A percentile compares a stretch with the other conserved stretches of the same genome.
Evolutionary conservation across 495 filamentous ascomycete genomes (phyloP).

Genomic region (Lophiotrema nucula): DNA sequence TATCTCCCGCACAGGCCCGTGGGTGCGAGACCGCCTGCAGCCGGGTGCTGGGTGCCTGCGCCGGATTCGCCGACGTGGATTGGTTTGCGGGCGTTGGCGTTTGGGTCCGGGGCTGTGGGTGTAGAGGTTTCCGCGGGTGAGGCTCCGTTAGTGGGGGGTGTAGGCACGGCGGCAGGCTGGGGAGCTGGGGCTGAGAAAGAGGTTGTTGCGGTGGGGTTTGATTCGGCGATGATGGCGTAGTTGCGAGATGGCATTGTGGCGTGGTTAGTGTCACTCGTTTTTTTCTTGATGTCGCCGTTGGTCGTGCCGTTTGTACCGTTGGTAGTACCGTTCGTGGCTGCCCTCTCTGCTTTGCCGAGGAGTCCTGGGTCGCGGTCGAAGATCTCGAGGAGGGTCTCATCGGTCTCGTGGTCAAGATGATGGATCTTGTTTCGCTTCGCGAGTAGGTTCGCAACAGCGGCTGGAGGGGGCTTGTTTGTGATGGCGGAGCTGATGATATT

Average conservation of each 20-base stretch:
- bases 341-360: slow-evolving; percentile 34
- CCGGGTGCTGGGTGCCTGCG: slow-evolving; percentile 41
- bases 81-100: slow-evolving; percentile 38
- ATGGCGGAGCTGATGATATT: slow-evolving; percentile 78
- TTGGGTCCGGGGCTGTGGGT: slow-evolving; percentile 14
- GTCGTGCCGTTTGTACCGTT: slow-evolving; percentile 4
- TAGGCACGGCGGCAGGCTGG: background rate
- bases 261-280: slow-evolving; percentile 68
- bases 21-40: slow-evolving; percentile 34
- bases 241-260: slow-evolving; percentile 90
- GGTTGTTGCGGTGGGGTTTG: slow-evolving; percentile 21
- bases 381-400: slow-evolving; percentile 83
- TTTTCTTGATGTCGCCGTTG: slow-evolving; percentile 41
- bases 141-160: background rate
- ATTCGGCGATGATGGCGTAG: slow-evolving; percentile 78
- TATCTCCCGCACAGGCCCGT: slow-evolving; percentile 39
- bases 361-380: slow-evolving; percentile 82
- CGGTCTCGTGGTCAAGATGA: slow-evolving; percentile 77
- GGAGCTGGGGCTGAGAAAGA: slow-evolving; percentile 15
- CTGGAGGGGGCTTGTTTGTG: slow-evolving; percentile 90
- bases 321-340: slow-evolving; percentile 2
- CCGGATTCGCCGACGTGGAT: slow-evolving; percentile 40
- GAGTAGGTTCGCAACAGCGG: slow-evolving; percentile 83
- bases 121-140: background rate
- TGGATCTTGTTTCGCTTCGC: slow-evolving; percentile 88